A percentile compares a stretch with the other conserved stretches of the same genome.
These are phyloP conservation scores for Kuraishia molischiana DNA, from an alignment of 805 yeast genomes.

Conservation along the genomic window DNA sequence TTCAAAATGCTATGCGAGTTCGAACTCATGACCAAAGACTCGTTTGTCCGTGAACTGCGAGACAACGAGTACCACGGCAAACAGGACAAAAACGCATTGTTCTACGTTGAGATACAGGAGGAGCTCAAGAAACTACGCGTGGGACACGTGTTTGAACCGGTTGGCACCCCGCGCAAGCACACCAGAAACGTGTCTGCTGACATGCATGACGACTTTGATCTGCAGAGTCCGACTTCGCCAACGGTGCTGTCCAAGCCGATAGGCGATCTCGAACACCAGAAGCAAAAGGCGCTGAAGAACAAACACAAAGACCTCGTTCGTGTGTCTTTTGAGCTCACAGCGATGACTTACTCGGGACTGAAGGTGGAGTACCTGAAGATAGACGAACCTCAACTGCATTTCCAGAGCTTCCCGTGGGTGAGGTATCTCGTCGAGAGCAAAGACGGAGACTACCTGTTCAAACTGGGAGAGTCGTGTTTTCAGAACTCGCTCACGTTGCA, in stretches of 20 bases:
- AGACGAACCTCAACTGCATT: conserved; percentile 45
- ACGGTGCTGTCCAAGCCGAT: not conserved
- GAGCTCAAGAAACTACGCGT: conserved; percentile 23
- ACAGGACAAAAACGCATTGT: conserved; percentile 22
- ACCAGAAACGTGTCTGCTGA: not conserved
- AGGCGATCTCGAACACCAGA: not conserved
- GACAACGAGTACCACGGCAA: conserved; percentile 15
- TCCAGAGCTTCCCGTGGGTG: conserved; percentile 69
- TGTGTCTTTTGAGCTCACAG: conserved; percentile 55
- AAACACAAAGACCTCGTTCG: conserved; percentile 22
- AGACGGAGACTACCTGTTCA: conserved; percentile 20
- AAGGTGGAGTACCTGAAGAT: conserved; percentile 59
- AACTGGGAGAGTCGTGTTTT: conserved; percentile 7
- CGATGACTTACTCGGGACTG: conserved; percentile 55
- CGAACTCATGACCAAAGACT: conserved; percentile 12
- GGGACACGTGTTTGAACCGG: conserved; percentile 4
- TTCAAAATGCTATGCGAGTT: conserved; percentile 22
- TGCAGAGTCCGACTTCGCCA: not conserved
- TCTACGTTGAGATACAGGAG: conserved; percentile 17
- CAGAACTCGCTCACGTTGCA: conserved; percentile 3
- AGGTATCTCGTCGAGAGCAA: conserved; percentile 41
- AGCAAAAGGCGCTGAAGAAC: not conserved
- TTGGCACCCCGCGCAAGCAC: not conserved
- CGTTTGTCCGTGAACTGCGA: conserved; percentile 9
- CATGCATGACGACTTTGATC: not conserved